These are phyloP conservation scores for Rhizomucor miehei DNA, from an alignment of 371 early-diverging fungal species.

Conservation along the genomic window DNA sequence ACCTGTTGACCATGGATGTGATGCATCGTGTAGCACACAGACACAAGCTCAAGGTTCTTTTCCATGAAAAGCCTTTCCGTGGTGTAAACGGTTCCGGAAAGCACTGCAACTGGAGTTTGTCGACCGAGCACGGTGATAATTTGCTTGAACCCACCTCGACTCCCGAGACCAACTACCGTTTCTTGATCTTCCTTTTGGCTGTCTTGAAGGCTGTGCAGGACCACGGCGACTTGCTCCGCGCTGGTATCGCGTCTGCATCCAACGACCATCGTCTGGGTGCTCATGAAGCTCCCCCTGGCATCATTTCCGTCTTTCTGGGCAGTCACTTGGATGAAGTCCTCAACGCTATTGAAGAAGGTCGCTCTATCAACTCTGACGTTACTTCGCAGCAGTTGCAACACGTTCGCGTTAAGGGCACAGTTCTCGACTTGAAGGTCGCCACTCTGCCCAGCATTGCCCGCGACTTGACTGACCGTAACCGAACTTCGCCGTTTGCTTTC, in stretches of 20 bases:
- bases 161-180: slow-evolving; percentile 95
- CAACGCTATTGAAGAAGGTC: slow-evolving; percentile 83
- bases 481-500: slow-evolving; percentile 98
- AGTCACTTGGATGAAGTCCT: slow-evolving; percentile 93
- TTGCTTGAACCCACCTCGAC: slow-evolving; percentile 90
- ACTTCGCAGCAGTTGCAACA: slow-evolving; percentile 77
- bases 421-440: slow-evolving; percentile 92
- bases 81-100: slow-evolving; percentile 98
- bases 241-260: slow-evolving; percentile 87
- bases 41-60: slow-evolving; percentile 94
- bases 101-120: slow-evolving; percentile 99
- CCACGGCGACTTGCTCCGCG: slow-evolving; percentile 70
- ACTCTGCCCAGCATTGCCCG: slow-evolving; percentile 89
- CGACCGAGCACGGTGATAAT: slow-evolving; percentile 93
- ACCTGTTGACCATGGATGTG: slow-evolving; percentile 95
- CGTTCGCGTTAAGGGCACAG: slow-evolving; percentile 93
- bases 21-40: slow-evolving; percentile 96
- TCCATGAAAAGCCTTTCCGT: slow-evolving; percentile 99
- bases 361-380: slow-evolving; percentile 80
- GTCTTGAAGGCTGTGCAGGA: slow-evolving; percentile 87
- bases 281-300: slow-evolving; percentile 97
- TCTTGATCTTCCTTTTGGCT: slow-evolving; percentile 91
- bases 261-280: slow-evolving; percentile 98
- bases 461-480: slow-evolving; percentile 98
- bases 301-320: slow-evolving; percentile 95